Percentiles rank a stretch among this genome's conserved stretches.
Conservation (phyloP, 192 early-diverging fungal genomes). For the Umbelopsis vinacea region DNA sequence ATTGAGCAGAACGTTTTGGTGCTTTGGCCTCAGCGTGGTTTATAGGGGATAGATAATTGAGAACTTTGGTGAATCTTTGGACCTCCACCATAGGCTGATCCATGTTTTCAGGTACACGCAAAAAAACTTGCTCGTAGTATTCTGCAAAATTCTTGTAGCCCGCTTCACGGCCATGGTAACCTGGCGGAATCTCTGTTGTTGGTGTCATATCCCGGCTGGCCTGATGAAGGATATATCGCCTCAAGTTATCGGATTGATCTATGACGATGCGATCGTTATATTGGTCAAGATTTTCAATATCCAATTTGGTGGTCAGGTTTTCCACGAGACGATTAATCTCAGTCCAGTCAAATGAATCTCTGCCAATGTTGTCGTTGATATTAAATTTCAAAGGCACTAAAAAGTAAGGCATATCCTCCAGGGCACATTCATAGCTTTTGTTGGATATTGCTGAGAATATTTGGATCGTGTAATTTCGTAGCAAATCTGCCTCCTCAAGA, state of each 20-base stretch:
- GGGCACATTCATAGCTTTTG: slow-evolving; percentile 51
- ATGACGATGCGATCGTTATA: slow-evolving; percentile 42
- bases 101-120: background rate
- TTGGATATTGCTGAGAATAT: slow-evolving; percentile 52
- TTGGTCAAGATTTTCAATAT: slow-evolving; percentile 18
- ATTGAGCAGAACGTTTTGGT: slow-evolving; percentile 33
- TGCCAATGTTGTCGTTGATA: slow-evolving; percentile 33
- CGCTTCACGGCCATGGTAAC: slow-evolving; percentile 30
- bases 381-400: slow-evolving; percentile 52
- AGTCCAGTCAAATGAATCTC: slow-evolving; percentile 54
- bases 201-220: slow-evolving; percentile 41
- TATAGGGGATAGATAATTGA: slow-evolving; percentile 50
- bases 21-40: slow-evolving; percentile 21
- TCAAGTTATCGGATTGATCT: slow-evolving; percentile 43
- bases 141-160: slow-evolving; percentile 42
- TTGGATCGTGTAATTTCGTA: slow-evolving; percentile 54
- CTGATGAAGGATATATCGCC: slow-evolving; percentile 49
- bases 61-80: slow-evolving; percentile 40
- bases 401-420: slow-evolving; percentile 56
- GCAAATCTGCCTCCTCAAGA: background rate
- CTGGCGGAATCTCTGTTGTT: slow-evolving; percentile 27
- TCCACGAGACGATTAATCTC: slow-evolving; percentile 38
- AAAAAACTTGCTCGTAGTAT: slow-evolving; percentile 46
- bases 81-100: slow-evolving; percentile 48
- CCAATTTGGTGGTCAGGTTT: slow-evolving; percentile 17